Evolutionary conservation across 306 rosid species (phyloP), one percentile per base, ranked within the genome.

Genomic region (Prunus armeniaca): DNA sequence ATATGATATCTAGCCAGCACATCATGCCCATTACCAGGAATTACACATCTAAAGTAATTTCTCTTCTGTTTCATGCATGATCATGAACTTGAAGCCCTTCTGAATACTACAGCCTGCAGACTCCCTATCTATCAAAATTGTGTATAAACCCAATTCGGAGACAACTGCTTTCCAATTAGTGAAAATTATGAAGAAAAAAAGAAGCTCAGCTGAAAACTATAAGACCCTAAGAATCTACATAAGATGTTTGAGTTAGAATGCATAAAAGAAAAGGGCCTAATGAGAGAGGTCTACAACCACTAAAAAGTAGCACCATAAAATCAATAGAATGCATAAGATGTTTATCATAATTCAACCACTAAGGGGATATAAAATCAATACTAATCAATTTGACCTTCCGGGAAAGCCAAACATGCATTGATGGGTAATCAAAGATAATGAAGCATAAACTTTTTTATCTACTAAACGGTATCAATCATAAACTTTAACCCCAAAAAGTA

Each of bases 121-220:
- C 8, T 4, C 47, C 17, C 9, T 15, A 74, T 19, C 46, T 46
- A 61, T 74, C 57, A 60, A 57, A 20, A 57, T 12, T 24, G 6
- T 6, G 45, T 45, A 73, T 46, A 71, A 32, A 71, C 30, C 64
- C 30, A 52, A 51, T 27, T 71, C 8, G 0, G 10, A 32, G 47
- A n/a, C 65, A 32, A n/a, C 50, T 60, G 34, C 65, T 24, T 60
- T 28, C 25, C 34, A 32, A 41, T 55, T 13, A 25, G 14, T 1
- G 20, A 52, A 32, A 38, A 52, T 70, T 71, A 46, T 54, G 28
- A 71, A n/a, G 51, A 34, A 71, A 50, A 69, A 27, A 71, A 50
- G 30, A 27, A 28, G 47, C 12, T 69, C 2, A 34, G 20, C 28
- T 17, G 28, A 25, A 69, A 51, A 32, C 24, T 2, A 24, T 17